These are phyloP conservation scores for Penicillium soppii DNA, from an alignment of 495 filamentous ascomycete genomes.

Conservation along the genomic window DNA sequence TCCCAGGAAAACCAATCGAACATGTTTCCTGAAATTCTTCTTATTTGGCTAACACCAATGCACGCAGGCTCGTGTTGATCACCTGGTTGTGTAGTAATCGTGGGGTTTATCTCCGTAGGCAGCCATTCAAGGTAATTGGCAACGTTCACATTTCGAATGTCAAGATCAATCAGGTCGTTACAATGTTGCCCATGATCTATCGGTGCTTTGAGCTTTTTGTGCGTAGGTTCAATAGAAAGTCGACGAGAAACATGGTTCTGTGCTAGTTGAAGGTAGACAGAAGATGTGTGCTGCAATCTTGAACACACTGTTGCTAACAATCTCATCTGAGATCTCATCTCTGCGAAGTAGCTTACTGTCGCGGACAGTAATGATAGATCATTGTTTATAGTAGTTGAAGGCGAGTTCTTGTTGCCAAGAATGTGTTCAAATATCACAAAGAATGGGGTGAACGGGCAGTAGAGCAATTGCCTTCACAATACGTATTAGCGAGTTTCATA, in stretches of 20 bases:
- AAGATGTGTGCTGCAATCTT: conserved; percentile 8
- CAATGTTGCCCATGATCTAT: no score
- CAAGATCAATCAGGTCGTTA: neutral
- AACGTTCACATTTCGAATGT: neutral
- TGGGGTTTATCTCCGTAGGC: no score
- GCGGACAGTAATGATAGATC: conserved; percentile 7
- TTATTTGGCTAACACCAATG: no score
- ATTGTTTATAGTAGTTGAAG: neutral
- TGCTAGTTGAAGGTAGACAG: conserved; percentile 12
- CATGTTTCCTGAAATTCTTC: neutral
- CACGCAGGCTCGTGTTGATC: no score
- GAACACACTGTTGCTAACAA: conserved; percentile 4
- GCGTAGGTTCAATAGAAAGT: no score
- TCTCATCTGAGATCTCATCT: conserved; percentile 12
- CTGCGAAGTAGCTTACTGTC: conserved; percentile 6
- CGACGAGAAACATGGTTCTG: conserved; percentile 1
- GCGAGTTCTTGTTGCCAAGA: neutral
- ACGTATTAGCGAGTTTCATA: no score
- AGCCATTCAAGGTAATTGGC: conserved; percentile 4
- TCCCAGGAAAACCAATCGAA: conserved; percentile 16
- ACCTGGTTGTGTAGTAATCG: no score
- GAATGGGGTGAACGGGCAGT: conserved; percentile 22
- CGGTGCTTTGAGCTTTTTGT: no score
- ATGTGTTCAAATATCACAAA: conserved; percentile 18
- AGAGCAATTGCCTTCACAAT: conserved; percentile 23